A percentile compares a stretch with the other conserved stretches of the same genome.
Conservation (phyloP, 176 grass and related monocot genomes). For the Aegilops speltoides region DNA sequence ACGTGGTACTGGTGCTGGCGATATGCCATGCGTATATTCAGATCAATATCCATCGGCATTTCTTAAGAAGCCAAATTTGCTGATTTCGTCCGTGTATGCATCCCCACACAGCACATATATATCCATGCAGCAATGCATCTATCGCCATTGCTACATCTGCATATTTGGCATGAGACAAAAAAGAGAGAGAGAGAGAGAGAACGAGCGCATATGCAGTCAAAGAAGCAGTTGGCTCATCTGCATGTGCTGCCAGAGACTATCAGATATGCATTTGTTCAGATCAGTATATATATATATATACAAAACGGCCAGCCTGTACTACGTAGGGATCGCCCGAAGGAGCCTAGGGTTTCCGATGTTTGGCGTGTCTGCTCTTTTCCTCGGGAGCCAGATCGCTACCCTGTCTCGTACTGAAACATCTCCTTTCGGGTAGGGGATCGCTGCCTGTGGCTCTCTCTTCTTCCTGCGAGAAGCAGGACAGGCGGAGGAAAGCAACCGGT, state of each 20-base stretch:
- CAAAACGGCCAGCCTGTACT: neutral
- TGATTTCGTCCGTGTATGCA: neutral
- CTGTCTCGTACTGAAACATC: neutral
- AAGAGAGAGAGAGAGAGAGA: too few relatives aligned
- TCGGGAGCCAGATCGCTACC: neutral
- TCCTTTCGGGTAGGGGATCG: neutral
- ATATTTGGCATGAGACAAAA: neutral
- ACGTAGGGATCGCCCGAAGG: neutral
- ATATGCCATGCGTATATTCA: neutral
- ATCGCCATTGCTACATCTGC: neutral
- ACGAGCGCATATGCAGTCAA: neutral
- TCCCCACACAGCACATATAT: neutral
- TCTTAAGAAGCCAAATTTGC: neutral
- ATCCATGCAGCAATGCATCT: too few relatives aligned
- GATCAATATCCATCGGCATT: neutral
- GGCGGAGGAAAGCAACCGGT: neutral
- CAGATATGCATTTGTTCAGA: neutral
- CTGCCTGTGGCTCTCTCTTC: neutral
- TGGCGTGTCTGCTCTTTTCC: neutral
- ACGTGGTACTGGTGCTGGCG: neutral
- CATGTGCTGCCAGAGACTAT: neutral
- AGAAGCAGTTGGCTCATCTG: conserved; percentile 6
- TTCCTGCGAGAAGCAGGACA: neutral
- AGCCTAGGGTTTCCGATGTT: neutral
- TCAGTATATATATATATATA: neutral